phyloP scores from a whole-genome alignment of 2,329 filamentous ascomycete genomes.

The Colletotrichum scovillei region DNA sequence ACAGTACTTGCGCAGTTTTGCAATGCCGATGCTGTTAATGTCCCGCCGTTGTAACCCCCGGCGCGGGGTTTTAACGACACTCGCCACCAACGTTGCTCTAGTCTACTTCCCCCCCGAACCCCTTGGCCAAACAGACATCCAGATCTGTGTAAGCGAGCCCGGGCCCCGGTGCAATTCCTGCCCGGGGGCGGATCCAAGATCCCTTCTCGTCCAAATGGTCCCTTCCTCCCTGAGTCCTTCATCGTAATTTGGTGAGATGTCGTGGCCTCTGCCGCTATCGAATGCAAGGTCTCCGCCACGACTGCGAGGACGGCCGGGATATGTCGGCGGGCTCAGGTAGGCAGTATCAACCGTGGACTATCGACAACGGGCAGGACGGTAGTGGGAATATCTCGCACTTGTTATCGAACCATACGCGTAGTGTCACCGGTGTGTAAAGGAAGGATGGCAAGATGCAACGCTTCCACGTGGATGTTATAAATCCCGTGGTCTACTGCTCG shows the following conservation, averaged over 20 bases:
- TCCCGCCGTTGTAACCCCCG: background rate
- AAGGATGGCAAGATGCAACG: background rate
- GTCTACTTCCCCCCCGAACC: background rate
- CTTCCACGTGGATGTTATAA: constrained; percentile 24
- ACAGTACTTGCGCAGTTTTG: background rate
- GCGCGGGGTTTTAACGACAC: background rate
- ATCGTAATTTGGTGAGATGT: constrained; percentile 2
- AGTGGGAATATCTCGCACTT: background rate
- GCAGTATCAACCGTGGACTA: background rate
- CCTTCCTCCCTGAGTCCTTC: background rate
- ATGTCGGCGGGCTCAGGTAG: background rate
- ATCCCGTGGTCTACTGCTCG: background rate
- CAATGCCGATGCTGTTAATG: constrained; percentile 7
- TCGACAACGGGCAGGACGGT: background rate
- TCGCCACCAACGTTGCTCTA: constrained; percentile 5
- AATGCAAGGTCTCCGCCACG: background rate
- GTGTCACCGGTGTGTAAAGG: background rate
- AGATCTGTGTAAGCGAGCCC: background rate
- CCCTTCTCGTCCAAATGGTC: constrained; percentile 1
- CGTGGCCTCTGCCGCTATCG: constrained; percentile 9
- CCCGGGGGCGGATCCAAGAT: background rate
- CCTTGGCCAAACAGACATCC: background rate
- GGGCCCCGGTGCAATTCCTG: background rate
- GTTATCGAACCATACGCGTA: background rate
- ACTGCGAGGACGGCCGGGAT: background rate